phyloP scores from a whole-genome alignment of 371 early-diverging fungal species.

The Actinomortierella ambigua region DNA sequence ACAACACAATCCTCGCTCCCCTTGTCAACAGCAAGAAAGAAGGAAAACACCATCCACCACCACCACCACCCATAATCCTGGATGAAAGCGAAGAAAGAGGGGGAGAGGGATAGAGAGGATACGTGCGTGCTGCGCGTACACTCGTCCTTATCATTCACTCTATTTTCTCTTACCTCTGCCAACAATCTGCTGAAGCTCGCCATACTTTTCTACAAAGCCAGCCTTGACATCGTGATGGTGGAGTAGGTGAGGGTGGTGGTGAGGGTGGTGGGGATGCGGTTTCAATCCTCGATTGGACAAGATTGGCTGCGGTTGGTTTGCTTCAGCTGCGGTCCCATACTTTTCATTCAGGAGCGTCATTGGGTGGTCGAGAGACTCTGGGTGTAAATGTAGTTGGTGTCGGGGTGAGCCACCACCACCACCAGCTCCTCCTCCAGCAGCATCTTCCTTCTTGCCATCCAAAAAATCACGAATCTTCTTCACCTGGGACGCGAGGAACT shows the following conservation, averaged over 20 bases:
- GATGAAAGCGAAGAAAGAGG: not conserved
- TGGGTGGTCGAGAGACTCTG: conserved; percentile 23
- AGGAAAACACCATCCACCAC: too few species aligned
- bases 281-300: not conserved
- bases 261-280: too few species aligned
- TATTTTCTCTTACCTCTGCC: conserved; percentile 43
- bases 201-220: conserved; percentile 43
- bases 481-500: conserved; percentile 38
- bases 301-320: not conserved
- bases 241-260: too few species aligned
- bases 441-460: conserved; percentile 22
- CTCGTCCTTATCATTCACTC: conserved; percentile 1
- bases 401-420: conserved; percentile 1
- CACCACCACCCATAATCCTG: too few species aligned
- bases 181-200: conserved; percentile 42
- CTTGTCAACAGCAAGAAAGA: too few species aligned
- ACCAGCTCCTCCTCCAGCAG: too few species aligned
- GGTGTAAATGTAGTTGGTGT: conserved; percentile 10
- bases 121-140: too few species aligned
- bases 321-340: not conserved
- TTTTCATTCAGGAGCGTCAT: conserved; percentile 29
- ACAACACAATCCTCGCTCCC: too few species aligned
- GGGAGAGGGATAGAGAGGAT: not conserved
- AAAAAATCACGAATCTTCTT: conserved; percentile 22
- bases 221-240: conserved; percentile 5